These are phyloP conservation scores for Tulasnella sp. DNA, from an alignment of 768 basidiomycete species.

Conservation along the genomic window DNA sequence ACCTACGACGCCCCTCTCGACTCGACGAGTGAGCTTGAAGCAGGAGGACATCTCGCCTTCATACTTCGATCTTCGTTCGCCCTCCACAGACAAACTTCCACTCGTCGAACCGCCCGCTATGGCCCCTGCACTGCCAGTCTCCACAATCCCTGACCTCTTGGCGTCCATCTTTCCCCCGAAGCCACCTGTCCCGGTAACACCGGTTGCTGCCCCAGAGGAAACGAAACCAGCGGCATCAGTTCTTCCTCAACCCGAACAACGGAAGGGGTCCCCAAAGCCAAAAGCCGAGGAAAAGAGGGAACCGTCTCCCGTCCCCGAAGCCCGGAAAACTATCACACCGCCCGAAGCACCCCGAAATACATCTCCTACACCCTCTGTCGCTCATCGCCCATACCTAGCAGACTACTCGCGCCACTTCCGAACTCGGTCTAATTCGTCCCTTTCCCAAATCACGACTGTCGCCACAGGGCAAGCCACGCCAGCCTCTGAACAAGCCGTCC, in stretches of 20 bases:
- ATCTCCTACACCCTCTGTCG: background rate
- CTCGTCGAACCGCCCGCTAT: background rate
- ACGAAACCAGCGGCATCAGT: background rate
- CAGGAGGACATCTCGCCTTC: slow-evolving; percentile 14
- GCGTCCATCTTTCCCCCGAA: background rate
- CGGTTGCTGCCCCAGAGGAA: background rate
- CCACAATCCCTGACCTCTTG: background rate
- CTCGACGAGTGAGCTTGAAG: slow-evolving; percentile 3
- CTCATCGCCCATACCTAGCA: slow-evolving; percentile 11
- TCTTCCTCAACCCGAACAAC: background rate
- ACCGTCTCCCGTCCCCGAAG: background rate
- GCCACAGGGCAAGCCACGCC: background rate
- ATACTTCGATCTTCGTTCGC: slow-evolving; percentile 14
- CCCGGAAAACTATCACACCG: background rate
- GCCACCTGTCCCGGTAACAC: background rate
- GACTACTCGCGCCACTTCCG: slow-evolving; percentile 16
- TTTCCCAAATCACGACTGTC: background rate
- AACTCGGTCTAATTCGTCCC: background rate
- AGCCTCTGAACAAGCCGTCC: background rate
- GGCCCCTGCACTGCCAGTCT: background rate
- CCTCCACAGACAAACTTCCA: slow-evolving; percentile 7
- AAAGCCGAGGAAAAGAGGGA: background rate
- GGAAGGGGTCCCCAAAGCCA: background rate
- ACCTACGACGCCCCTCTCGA: background rate
- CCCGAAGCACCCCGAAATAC: background rate